A percentile compares a stretch with the other conserved stretches of the same genome.
Conservation (phyloP, 1,139 yeast species). For the Saccharomycopsis crataegensis region DNA sequence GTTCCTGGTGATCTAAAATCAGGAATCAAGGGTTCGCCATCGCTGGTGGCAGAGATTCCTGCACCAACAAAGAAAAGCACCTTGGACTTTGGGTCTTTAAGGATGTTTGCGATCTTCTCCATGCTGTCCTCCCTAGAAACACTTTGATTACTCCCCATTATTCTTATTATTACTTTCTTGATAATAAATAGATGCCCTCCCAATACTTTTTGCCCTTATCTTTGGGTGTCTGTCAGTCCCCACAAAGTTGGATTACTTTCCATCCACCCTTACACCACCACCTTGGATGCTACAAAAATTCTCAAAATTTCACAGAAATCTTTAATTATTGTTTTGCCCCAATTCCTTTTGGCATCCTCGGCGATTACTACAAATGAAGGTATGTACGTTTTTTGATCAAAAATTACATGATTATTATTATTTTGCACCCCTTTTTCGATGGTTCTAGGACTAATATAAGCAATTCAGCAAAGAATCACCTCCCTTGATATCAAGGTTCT, state of each 20-base stretch:
- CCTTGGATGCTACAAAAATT: not conserved
- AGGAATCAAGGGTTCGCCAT: constrained; percentile 51
- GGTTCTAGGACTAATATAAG: not conserved
- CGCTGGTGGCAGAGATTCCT: constrained; percentile 87
- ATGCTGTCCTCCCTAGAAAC: not conserved
- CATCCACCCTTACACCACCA: not conserved
- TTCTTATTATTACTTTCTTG: not conserved
- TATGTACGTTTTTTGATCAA: not conserved
- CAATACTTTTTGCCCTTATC: no score
- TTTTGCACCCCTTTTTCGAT: not conserved
- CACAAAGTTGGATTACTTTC: no score
- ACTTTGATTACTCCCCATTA: not conserved
- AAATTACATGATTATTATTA: constrained; percentile 3
- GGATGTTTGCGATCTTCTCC: constrained; percentile 11
- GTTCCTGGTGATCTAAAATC: constrained; percentile 91
- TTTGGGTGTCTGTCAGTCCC: no score
- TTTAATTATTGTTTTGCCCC: no score
- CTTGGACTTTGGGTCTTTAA: constrained; percentile 25
- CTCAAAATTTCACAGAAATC: no score
- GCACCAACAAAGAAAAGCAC: constrained; percentile 62
- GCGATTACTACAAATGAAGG: not conserved
- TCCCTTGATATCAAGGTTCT: constrained; percentile 74
- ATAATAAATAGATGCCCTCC: no score
- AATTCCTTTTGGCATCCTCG: no score
- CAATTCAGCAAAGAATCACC: constrained; percentile 67